phyloP scores from a whole-genome alignment of 2,329 filamentous ascomycete species.

The Dryadomyces sulphureus region DNA sequence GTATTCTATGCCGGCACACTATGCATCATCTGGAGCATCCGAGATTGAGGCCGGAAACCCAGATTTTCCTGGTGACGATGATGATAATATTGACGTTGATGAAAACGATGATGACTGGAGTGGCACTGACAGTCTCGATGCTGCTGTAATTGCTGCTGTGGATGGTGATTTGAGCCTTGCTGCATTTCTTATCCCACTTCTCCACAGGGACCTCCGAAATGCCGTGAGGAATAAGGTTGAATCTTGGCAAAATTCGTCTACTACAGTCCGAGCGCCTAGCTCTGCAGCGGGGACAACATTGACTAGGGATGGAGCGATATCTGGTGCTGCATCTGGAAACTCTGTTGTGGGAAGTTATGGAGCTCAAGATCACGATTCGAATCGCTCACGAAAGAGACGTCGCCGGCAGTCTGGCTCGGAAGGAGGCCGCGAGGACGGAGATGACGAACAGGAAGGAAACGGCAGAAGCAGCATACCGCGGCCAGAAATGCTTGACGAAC shows the following conservation, averaged over 20 bases:
- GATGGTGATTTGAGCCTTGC: constrained; percentile 13
- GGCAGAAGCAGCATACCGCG: neutral
- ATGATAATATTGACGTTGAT: constrained; percentile 8
- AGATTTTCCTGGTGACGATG: constrained; percentile 1
- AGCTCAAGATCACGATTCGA: constrained; percentile 2
- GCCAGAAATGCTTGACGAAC: neutral
- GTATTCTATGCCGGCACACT: neutral
- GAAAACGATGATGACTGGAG: constrained; percentile 12
- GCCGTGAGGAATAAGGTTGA: constrained; percentile 13
- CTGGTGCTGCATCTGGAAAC: neutral
- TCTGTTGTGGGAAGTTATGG: neutral
- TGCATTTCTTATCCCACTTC: constrained; percentile 12
- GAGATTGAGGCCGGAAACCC: neutral
- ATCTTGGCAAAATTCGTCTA: constrained; percentile 10
- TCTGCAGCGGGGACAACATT: neutral
- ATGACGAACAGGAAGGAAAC: constrained; percentile 8
- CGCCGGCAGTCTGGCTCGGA: constrained; percentile 7
- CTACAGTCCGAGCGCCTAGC: neutral
- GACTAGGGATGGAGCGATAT: neutral
- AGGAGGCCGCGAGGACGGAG: constrained; percentile 10
- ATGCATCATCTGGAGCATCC: neutral
- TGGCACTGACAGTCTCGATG: constrained; percentile 13
- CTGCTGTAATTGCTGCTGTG: constrained; percentile 12
- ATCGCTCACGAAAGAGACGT: constrained; percentile 9
- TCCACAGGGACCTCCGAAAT: constrained; percentile 12